Evolutionary conservation across 2,329 filamentous ascomycete genomes (phyloP), one percentile per base, ranked within the genome.

Genomic region (Claviceps sp.): DNA sequence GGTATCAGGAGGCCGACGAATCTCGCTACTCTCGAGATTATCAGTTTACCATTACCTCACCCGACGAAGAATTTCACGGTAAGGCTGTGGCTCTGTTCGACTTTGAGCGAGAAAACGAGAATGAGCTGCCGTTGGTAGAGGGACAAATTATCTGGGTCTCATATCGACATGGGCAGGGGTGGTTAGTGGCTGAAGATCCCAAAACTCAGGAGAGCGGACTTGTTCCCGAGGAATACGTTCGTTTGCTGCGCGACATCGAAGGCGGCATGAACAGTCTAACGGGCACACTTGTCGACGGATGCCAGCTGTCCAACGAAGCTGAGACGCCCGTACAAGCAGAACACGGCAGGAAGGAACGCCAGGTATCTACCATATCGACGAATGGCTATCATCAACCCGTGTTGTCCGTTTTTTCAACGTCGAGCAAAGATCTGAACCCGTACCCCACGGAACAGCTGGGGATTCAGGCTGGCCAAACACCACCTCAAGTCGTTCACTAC

Each of bases 131-230:
- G 4, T 72, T 98, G 47, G 83, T 88, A 0, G 93, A 98, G 69
- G 93, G 93, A 5, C 93, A 98, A 63, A 88, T 96, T 53, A 95
- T 98, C 52, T 86, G 93, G 74, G 90, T 98, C 24, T 95, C 89
- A 16, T 98, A 97, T 67, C 80, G 93, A 44, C 90, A 97, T 64
- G 91, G 91, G 16, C 89, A 97, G 69, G 93, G 93, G 52, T 98
- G 93, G 93, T 76, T 98, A 49, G 93, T 98, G 24, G 93, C 93
- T 4, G 88, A 96, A 70, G 93, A 98, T 62, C 90, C 91, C 13
- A 90, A 89, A 67, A 96, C 89, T 1, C 89, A 82, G 58, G 93
- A 98, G 70, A 95, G 89, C 62, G 93, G 93, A 1, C 76, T 98
- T 38, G 93, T 98, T 1, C 93, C 93, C 0, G 93, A 98, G 68